Conservation (phyloP, 2,329 filamentous ascomycete species). For the Fusarium dlaminii region DNA sequence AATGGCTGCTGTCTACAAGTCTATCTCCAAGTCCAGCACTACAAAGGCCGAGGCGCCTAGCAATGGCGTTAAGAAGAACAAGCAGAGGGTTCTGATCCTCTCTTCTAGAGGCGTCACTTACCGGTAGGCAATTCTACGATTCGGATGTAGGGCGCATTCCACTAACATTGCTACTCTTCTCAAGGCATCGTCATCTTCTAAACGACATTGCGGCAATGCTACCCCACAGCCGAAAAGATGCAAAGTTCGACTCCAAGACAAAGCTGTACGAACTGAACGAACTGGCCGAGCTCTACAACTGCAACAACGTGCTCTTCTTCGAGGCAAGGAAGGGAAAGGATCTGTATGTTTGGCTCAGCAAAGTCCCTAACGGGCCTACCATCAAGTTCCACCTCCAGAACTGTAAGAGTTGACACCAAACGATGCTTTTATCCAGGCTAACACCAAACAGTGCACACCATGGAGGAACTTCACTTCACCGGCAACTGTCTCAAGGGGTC, state of each 20-base stretch:
- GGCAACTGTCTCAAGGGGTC: conserved; percentile 97
- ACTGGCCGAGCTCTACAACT: conserved; percentile 81
- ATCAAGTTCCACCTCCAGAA: conserved; percentile 81
- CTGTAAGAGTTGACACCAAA: conserved; percentile 52
- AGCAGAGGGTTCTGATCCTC: conserved; percentile 85
- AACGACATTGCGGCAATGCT: conserved; percentile 89
- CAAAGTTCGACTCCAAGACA: conserved; percentile 96
- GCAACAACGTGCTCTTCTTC: conserved; percentile 94
- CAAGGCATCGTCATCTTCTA: conserved; percentile 89
- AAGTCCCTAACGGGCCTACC: conserved; percentile 77
- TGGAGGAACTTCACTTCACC: conserved; percentile 96
- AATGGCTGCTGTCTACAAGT: conserved; percentile 80
- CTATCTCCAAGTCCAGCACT: conserved; percentile 69
- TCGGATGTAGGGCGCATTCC: conserved; percentile 12
- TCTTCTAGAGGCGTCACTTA: conserved; percentile 93
- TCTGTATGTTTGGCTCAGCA: conserved; percentile 92
- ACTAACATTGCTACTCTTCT: conserved; percentile 22
- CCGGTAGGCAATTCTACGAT: conserved; percentile 61
- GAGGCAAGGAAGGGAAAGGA: conserved; percentile 95
- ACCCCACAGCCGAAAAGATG: conserved; percentile 92
- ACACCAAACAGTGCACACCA: conserved; percentile 78
- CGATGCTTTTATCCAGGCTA: conserved; percentile 23
- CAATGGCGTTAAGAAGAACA: conserved; percentile 68
- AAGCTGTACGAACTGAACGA: conserved; percentile 86
- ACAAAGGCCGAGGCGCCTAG: conserved; percentile 59